A percentile compares a stretch with the other conserved stretches of the same genome.
Conservation (phyloP, 352 stramenopile species). For the Phytophthora sp. region DNA sequence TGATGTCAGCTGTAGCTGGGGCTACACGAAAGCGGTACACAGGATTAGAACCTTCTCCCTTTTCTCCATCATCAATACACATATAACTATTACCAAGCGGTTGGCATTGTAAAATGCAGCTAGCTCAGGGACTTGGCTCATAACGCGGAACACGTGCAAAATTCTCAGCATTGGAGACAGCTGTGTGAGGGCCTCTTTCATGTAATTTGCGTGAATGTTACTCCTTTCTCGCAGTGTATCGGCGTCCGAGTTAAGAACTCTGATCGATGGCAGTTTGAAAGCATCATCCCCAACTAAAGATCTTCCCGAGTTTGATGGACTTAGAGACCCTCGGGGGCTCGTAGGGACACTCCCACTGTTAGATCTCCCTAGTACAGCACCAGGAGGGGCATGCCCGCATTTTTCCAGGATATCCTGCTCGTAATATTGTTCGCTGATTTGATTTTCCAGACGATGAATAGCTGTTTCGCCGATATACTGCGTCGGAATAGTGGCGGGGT, state of each 20-base stretch:
- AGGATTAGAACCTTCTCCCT: not conserved
- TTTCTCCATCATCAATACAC: not conserved
- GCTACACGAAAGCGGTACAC: slow-evolving; percentile 34
- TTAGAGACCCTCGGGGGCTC: slow-evolving; percentile 31
- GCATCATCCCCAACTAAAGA: slow-evolving; percentile 35
- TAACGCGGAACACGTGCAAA: slow-evolving; percentile 74
- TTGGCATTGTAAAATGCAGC: slow-evolving; percentile 83
- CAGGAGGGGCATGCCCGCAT: slow-evolving; percentile 39
- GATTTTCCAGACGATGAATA: slow-evolving; percentile 77
- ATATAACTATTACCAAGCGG: slow-evolving; percentile 50
- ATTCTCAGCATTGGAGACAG: slow-evolving; percentile 78
- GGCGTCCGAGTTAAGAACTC: slow-evolving; percentile 75
- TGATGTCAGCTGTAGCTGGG: slow-evolving; percentile 75
- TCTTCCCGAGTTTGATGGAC: slow-evolving; percentile 19
- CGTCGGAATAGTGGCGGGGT: not conserved
- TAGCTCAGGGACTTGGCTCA: slow-evolving; percentile 77
- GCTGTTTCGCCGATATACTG: slow-evolving; percentile 70
- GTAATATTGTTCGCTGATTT: slow-evolving; percentile 78
- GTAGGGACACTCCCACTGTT: slow-evolving; percentile 22
- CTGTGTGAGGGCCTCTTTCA: slow-evolving; percentile 61
- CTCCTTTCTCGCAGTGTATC: slow-evolving; percentile 62
- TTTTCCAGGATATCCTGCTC: slow-evolving; percentile 82
- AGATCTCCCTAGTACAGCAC: slow-evolving; percentile 6
- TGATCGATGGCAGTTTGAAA: slow-evolving; percentile 64
- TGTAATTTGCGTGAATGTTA: slow-evolving; percentile 73